phyloP scores from a whole-genome alignment of 805 yeast species.

The Barnettozyma sucrosica region DNA sequence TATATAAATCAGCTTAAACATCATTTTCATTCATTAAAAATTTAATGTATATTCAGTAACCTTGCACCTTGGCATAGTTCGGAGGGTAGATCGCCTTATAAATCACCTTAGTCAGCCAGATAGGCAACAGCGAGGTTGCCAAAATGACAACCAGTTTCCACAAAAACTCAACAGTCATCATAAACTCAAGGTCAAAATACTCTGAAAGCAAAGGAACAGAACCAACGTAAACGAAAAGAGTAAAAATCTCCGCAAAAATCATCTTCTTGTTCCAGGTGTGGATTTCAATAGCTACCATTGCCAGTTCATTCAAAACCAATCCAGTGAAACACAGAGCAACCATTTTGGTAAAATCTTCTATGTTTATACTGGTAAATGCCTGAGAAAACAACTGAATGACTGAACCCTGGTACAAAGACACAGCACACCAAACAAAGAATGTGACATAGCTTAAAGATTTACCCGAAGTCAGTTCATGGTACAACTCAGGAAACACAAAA shows the following conservation, averaged over 20 bases:
- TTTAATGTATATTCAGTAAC: slow-evolving; percentile 34
- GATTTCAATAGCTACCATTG: slow-evolving; percentile 90
- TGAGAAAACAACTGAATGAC: slow-evolving; percentile 83
- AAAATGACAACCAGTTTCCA: slow-evolving; percentile 69
- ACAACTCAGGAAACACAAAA: slow-evolving; percentile 87
- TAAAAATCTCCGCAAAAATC: slow-evolving; percentile 66
- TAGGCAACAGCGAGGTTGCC: slow-evolving; percentile 73
- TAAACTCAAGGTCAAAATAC: slow-evolving; percentile 72
- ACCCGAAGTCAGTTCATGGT: slow-evolving; percentile 87
- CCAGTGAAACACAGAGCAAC: slow-evolving; percentile 85
- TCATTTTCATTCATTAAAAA: slow-evolving; percentile 5
- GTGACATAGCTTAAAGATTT: slow-evolving; percentile 79
- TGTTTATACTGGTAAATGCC: slow-evolving; percentile 56
- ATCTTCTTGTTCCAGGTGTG: slow-evolving; percentile 85
- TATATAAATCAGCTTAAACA: slow-evolving; percentile 4
- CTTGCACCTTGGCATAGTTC: slow-evolving; percentile 94
- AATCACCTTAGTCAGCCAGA: slow-evolving; percentile 77
- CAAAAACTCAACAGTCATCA: slow-evolving; percentile 49
- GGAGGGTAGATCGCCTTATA: slow-evolving; percentile 84
- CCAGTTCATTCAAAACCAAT: slow-evolving; percentile 74
- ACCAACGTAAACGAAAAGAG: slow-evolving; percentile 58
- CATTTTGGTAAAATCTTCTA: slow-evolving; percentile 55
- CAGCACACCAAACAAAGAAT: slow-evolving; percentile 84
- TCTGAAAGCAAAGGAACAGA: slow-evolving; percentile 82
- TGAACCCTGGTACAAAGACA: slow-evolving; percentile 87